Conservation (phyloP, 1,284 basidiomycete genomes). For the Cryptococcus hybrid region DNA sequence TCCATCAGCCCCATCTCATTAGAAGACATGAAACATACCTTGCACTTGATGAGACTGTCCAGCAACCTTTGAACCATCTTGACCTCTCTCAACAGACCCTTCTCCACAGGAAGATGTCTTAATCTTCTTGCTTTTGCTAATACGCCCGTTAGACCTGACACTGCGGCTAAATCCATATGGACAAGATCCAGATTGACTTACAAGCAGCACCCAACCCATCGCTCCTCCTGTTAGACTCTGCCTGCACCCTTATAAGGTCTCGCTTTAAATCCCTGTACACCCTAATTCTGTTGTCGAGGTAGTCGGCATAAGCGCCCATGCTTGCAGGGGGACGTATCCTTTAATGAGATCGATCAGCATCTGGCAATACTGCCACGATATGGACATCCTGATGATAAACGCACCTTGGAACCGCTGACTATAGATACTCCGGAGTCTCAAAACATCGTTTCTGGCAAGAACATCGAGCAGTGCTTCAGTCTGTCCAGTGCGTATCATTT, state of each 20-base stretch:
- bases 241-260: constrained; percentile 86
- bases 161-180: background rate
- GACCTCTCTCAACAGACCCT: constrained; percentile 90
- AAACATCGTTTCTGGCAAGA: constrained; percentile 72
- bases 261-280: constrained; percentile 89
- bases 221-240: constrained; percentile 76
- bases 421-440: constrained; percentile 74
- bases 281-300: constrained; percentile 86
- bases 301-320: constrained; percentile 80
- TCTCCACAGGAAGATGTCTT: constrained; percentile 90
- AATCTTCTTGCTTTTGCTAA: constrained; percentile 62
- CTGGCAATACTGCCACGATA: constrained; percentile 1
- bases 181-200: constrained; percentile 15
- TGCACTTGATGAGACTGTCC: constrained; percentile 79
- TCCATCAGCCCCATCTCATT: background rate
- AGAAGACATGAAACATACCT: constrained; percentile 57
- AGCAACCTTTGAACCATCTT: constrained; percentile 86
- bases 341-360: constrained; percentile 1
- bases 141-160: background rate
- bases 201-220: constrained; percentile 44
- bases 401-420: constrained; percentile 53
- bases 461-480: constrained; percentile 87
- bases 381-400: background rate
- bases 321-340: constrained; percentile 61
- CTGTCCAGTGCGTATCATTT: constrained; percentile 89